phyloP scores from a whole-genome alignment of 148 eudicot species.

The Arctostaphylos glauca region DNA sequence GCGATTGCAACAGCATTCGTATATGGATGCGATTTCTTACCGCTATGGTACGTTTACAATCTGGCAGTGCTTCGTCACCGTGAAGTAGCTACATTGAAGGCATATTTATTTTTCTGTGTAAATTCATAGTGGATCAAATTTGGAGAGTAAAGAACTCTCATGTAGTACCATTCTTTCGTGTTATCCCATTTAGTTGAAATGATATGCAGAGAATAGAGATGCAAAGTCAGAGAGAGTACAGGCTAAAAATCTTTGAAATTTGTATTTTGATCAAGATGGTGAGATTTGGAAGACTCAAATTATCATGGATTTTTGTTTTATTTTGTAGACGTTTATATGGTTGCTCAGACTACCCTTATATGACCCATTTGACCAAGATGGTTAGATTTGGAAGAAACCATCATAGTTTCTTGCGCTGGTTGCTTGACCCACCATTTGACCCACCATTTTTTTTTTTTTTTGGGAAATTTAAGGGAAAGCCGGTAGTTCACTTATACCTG shows the following conservation, averaged over 20 bases:
- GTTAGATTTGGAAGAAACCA: neutral
- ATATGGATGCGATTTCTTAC: slow-evolving; percentile 77
- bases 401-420: neutral
- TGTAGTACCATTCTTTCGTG: neutral
- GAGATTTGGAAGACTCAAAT: slow-evolving; percentile 1
- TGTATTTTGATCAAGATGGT: neutral
- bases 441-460: neutral
- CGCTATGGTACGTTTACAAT: slow-evolving; percentile 56
- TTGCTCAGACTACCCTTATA: neutral
- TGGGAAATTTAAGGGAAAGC: neutral
- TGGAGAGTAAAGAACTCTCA: neutral
- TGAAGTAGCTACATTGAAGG: slow-evolving; percentile 4
- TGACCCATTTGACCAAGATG: neutral
- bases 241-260: neutral
- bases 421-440: neutral
- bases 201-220: neutral
- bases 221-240: neutral
- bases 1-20: slow-evolving; percentile 75
- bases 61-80: neutral
- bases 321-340: neutral
- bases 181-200: neutral
- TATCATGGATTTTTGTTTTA: neutral
- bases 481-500: neutral
- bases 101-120: slow-evolving; percentile 1
- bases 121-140: neutral